Percentiles rank a stretch among this genome's conserved stretches.
These are phyloP conservation scores for Gomphus bonarii DNA, from an alignment of 1,284 basidiomycete genomes.

Conservation along the genomic window DNA sequence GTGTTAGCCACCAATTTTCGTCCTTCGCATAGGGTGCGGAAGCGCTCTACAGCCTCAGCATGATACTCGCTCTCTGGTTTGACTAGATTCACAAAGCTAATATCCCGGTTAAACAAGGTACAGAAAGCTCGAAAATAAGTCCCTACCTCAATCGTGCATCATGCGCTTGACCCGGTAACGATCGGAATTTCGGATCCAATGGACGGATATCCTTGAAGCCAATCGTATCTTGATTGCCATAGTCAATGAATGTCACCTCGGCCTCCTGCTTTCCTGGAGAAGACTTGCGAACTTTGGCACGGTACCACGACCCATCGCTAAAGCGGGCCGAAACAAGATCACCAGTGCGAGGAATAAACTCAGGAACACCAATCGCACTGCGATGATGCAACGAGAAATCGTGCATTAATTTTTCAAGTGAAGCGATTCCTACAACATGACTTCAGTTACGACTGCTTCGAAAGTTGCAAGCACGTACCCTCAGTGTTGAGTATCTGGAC, in stretches of 20 bases:
- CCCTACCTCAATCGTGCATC: slow-evolving; percentile 67
- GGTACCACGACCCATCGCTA: slow-evolving; percentile 89
- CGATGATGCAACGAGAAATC: slow-evolving; percentile 85
- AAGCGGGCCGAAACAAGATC: slow-evolving; percentile 89
- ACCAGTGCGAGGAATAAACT: slow-evolving; percentile 71
- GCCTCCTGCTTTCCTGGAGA: slow-evolving; percentile 82
- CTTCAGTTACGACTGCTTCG: background rate
- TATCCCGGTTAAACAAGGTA: slow-evolving; percentile 8
- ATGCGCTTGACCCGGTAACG: slow-evolving; percentile 75
- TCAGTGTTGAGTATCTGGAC: slow-evolving; percentile 87
- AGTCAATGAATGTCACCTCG: slow-evolving; percentile 81
- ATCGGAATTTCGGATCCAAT: slow-evolving; percentile 78
- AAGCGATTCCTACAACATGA: slow-evolving; percentile 55
- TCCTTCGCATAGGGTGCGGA: slow-evolving; percentile 76
- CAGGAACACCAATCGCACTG: slow-evolving; percentile 44
- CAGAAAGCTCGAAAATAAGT: background rate
- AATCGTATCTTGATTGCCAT: slow-evolving; percentile 83
- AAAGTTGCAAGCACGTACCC: slow-evolving; percentile 36
- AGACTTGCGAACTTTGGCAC: slow-evolving; percentile 75
- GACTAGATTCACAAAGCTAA: slow-evolving; percentile 77
- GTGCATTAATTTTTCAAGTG: slow-evolving; percentile 86
- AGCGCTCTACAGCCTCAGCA: slow-evolving; percentile 74
- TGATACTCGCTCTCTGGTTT: slow-evolving; percentile 77
- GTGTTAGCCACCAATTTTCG: slow-evolving; percentile 86
- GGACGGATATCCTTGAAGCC: slow-evolving; percentile 70